A percentile compares a stretch with the other conserved stretches of the same genome.
Evolutionary conservation across 345 rosid species (phyloP).

Genomic region (Rhodamnia argentea): DNA sequence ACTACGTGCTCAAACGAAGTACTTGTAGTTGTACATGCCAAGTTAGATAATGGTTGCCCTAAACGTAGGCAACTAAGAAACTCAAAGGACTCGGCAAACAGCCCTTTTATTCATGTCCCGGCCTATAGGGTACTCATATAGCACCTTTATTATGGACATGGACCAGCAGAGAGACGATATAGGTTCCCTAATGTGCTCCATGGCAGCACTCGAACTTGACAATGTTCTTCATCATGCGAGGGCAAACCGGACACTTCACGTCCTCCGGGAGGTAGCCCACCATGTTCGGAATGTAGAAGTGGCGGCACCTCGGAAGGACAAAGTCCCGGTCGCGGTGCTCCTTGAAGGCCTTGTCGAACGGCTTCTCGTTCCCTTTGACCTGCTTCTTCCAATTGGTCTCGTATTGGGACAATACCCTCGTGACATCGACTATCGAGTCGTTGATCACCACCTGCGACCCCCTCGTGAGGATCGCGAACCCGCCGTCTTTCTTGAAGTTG

Average conservation of each 20-base stretch:
- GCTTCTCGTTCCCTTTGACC: background rate
- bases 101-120: background rate
- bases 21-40: background rate
- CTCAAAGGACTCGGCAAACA: background rate
- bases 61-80: background rate
- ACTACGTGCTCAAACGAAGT: background rate
- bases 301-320: background rate
- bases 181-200: background rate
- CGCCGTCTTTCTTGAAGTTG: conserved; percentile 5
- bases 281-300: conserved; percentile 2
- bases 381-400: conserved; percentile 4
- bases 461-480: background rate
- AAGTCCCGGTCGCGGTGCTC: background rate
- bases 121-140: background rate
- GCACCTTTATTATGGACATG: background rate
- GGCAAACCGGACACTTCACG: conserved; percentile 4
- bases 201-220: conserved; percentile 7
- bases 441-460: conserved; percentile 2
- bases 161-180: background rate
- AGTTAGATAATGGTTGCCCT: background rate
- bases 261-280: conserved; percentile 6
- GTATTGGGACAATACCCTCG: background rate
- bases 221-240: conserved; percentile 6
- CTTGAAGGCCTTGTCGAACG: background rate
- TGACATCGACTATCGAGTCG: background rate